Evolutionary conservation across 805 yeast species (phyloP), one percentile per base, ranked within the genome.

Genomic region (Hagleromyces aurorensis): DNA sequence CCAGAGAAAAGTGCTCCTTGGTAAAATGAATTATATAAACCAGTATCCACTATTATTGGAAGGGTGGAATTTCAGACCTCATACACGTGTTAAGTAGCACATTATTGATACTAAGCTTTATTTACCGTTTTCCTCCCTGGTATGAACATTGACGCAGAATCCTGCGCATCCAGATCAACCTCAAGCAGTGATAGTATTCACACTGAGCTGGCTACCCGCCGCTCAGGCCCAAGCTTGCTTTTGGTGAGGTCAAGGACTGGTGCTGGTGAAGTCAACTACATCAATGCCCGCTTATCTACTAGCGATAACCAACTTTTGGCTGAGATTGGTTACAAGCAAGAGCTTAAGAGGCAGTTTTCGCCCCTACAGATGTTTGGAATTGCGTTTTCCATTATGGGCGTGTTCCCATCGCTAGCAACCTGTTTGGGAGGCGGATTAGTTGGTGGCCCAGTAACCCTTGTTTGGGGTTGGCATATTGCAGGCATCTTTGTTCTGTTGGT

Each of bases 391-490:
- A 76, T 79, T 48, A 78, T 79, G 84, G 81, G 84, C 7, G 54
- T 78, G 27, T 57, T 78, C 23, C 82, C 82, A 1, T 69, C 78
- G 9, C 71, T 77, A 29, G 70, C 81, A 0, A 69, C 82, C 3
- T 62, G 67, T 17, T 46, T 76, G 18, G 61, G 61, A 7, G 61
- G 64, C 27, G 78, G 78, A 12, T 57, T 78, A 10, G 54, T 69
- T 18, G 73, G 78, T 0, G 86, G 86, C 4, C 75, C 82, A 0
- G 73, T 67, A 6, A 42, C 55, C 8, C 63, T 75, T 33, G 62
- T 77, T 3, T 79, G 87, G 87, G 80, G 83, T 27, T 80, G 89
- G 87, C 53, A 75, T 26, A 45, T 73, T 10, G 66, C 82, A 19
- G 45, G 44, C 3, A 35, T 62, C 7, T 72, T 75, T 41, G 73